phyloP scores from a whole-genome alignment of 2,329 filamentous ascomycete genomes.

The Colletotrichum costaricense region DNA sequence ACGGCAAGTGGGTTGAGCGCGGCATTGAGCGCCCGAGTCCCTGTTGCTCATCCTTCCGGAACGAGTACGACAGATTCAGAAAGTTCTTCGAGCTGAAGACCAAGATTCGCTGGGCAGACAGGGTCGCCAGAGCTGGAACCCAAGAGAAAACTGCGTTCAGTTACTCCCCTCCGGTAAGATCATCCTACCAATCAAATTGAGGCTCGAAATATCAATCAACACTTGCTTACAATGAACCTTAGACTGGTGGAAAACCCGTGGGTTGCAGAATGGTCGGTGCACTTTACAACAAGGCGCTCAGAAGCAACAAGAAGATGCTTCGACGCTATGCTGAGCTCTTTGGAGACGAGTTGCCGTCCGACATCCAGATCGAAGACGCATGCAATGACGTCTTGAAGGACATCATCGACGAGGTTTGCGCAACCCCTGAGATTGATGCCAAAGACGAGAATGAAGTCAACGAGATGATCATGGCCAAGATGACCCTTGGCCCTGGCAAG shows the following conservation, averaged over 20 bases:
- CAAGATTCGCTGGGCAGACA: conserved; percentile 69
- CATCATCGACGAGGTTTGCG: background rate
- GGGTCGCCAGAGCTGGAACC: conserved; percentile 51
- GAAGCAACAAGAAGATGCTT: conserved; percentile 16
- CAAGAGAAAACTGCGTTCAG: conserved; percentile 49
- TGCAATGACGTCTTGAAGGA: background rate
- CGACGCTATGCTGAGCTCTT: conserved; percentile 24
- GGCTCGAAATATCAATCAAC: background rate
- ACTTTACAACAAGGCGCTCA: conserved; percentile 12
- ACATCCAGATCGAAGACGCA: conserved; percentile 5
- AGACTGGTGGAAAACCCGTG: conserved; percentile 34
- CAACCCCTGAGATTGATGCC: background rate
- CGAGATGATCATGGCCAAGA: no score
- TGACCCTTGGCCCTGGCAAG: background rate
- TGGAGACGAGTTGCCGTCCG: conserved; percentile 24
- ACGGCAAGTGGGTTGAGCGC: conserved; percentile 20
- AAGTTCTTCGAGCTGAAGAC: conserved; percentile 69
- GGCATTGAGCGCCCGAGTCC: conserved; percentile 49
- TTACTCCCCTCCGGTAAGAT: conserved; percentile 60
- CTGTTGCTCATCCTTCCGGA: conserved; percentile 50
- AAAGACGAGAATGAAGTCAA: background rate
- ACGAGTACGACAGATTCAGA: conserved; percentile 63
- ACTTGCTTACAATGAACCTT: background rate
- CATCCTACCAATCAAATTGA: background rate
- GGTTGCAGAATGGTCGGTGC: conserved; percentile 7